Evolutionary conservation across 1,284 basidiomycete species (phyloP).

Genomic region (Farysia itapuensis): DNA sequence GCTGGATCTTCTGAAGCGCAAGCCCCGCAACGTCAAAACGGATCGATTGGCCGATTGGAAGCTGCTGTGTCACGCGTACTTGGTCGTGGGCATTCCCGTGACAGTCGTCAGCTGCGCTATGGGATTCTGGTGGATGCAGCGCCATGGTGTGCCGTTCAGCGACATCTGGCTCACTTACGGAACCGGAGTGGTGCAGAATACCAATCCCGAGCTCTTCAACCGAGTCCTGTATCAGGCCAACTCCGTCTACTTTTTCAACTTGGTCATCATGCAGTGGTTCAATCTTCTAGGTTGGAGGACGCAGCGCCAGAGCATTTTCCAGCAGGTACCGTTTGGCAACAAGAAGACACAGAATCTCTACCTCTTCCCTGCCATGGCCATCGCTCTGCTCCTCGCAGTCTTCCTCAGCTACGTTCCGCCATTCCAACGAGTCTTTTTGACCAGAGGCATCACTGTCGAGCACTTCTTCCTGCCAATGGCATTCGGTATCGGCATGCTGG

Average conservation of each 20-base stretch:
- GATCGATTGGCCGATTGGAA: slow-evolving; percentile 64
- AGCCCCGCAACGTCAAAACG: slow-evolving; percentile 65
- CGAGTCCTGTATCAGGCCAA: slow-evolving; percentile 61
- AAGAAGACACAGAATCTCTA: slow-evolving; percentile 28
- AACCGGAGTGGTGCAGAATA: slow-evolving; percentile 58
- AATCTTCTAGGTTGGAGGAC: slow-evolving; percentile 62
- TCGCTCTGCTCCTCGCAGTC: slow-evolving; percentile 40
- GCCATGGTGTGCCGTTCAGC: slow-evolving; percentile 23
- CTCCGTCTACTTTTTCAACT: slow-evolving; percentile 65
- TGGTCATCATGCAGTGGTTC: slow-evolving; percentile 72
- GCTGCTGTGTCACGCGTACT: slow-evolving; percentile 70
- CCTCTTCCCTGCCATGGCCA: slow-evolving; percentile 33
- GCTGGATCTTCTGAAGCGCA: slow-evolving; percentile 63
- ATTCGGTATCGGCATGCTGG: slow-evolving; percentile 60
- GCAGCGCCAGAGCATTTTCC: slow-evolving; percentile 62
- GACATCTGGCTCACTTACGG: slow-evolving; percentile 66
- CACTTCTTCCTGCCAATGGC: slow-evolving; percentile 65
- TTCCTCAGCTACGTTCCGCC: slow-evolving; percentile 44
- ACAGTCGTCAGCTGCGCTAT: slow-evolving; percentile 63
- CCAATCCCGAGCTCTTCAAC: slow-evolving; percentile 56
- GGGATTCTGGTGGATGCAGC: slow-evolving; percentile 61
- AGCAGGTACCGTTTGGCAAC: slow-evolving; percentile 35
- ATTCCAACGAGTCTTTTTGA: slow-evolving; percentile 27
- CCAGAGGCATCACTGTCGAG: slow-evolving; percentile 63
- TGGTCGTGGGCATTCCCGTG: slow-evolving; percentile 68